Evolutionary conservation across 352 stramenopile genomes (phyloP).

Genomic region (Phytophthora sansomeana): DNA sequence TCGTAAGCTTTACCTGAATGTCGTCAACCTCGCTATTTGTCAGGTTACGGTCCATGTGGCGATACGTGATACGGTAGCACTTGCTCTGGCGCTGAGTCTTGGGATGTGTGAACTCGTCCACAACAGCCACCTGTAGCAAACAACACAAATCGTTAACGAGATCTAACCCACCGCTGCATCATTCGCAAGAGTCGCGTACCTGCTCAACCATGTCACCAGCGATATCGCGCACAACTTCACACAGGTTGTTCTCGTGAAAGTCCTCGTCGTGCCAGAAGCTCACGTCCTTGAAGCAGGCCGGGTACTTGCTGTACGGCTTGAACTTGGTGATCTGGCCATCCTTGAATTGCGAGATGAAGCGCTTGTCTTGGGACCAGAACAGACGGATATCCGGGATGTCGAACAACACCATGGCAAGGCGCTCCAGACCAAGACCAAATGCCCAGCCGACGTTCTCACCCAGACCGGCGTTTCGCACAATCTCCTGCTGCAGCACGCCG

Average conservation of each 20-base stretch:
- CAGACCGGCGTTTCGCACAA: conserved; percentile 90
- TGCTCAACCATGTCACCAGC: conserved; percentile 98
- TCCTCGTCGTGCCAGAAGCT: conserved; percentile 95
- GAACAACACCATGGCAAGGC: conserved; percentile 99
- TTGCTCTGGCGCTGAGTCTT: conserved; percentile 96
- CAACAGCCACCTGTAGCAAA: conserved; percentile 63
- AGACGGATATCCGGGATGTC: conserved; percentile 99
- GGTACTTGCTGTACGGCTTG: conserved; percentile 99
- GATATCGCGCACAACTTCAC: conserved; percentile 95
- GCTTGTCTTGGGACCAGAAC: conserved; percentile 98
- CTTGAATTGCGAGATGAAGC: conserved; percentile 95
- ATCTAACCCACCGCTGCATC: not conserved
- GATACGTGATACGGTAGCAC: conserved; percentile 99
- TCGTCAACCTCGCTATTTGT: conserved; percentile 99
- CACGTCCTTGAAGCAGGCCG: conserved; percentile 98
- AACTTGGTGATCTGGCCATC: conserved; percentile 96
- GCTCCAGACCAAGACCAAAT: conserved; percentile 98
- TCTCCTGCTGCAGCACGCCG: conserved; percentile 96
- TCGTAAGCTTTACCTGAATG: conserved; percentile 84
- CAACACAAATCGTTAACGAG: conserved; percentile 4
- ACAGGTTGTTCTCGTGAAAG: conserved; percentile 98
- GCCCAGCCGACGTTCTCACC: conserved; percentile 96
- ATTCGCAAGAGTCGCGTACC: conserved; percentile 38
- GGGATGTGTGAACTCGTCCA: conserved; percentile 98
- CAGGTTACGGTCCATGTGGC: conserved; percentile 98